These are phyloP conservation scores for Globisporangium recalcitrans DNA, from an alignment of 352 stramenopile genomes.

Conservation along the genomic window DNA sequence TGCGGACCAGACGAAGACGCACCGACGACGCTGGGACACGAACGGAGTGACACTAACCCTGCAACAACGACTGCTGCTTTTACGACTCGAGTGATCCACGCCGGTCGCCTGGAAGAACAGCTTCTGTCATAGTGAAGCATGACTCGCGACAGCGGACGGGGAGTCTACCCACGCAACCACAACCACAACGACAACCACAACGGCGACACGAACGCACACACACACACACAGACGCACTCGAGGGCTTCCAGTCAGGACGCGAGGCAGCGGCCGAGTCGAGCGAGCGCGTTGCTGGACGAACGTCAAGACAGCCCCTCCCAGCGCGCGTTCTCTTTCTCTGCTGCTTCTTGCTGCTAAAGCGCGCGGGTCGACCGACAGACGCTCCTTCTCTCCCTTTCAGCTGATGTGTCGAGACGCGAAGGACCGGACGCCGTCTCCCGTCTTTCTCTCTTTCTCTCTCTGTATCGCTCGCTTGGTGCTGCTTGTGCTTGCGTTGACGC, in stretches of 20 bases:
- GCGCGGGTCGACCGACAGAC: background rate
- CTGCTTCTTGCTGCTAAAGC: background rate
- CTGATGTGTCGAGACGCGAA: background rate
- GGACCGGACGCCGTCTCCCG: background rate
- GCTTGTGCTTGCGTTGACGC: background rate
- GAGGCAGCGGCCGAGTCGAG: background rate
- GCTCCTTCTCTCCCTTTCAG: background rate
- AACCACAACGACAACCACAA: background rate
- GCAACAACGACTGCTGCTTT: background rate
- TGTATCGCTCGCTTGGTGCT: background rate
- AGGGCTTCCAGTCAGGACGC: background rate
- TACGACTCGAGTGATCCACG: background rate
- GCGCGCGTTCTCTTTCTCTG: background rate
- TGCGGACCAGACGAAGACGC: background rate
- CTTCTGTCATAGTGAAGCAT: conserved; percentile 3
- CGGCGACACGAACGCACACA: background rate
- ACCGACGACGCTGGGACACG: background rate
- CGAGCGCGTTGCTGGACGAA: background rate
- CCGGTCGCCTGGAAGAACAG: background rate
- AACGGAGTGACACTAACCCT: background rate
- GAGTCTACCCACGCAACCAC: background rate
- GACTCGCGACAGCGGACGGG: background rate
- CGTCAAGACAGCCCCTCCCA: background rate
- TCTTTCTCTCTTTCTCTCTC: background rate
- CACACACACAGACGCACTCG: background rate